Evolutionary conservation across 129 eudicot genomes (phyloP).

Genomic region (Helianthus annuus): DNA sequence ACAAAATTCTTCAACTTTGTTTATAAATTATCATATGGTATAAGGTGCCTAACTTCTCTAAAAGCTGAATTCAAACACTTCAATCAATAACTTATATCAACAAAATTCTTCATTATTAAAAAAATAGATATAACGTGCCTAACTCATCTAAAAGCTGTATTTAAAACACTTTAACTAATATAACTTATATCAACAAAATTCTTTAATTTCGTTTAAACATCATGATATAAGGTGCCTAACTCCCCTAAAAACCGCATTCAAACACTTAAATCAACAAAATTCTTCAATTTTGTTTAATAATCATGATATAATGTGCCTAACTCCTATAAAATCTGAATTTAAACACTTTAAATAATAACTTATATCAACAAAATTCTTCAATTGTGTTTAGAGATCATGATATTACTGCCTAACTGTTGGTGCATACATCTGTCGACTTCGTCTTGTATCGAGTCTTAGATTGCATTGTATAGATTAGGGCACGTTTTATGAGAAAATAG

Average conservation of each 20-base stretch:
- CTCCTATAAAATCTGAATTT: conserved; percentile 76
- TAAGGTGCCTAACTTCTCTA: too few relatives aligned
- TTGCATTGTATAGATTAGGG: too few relatives aligned
- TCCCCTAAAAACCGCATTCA: conserved; percentile 75
- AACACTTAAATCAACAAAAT: conserved; percentile 12
- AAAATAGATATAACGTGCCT: conserved; percentile 26
- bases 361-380: not conserved
- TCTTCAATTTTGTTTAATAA: not conserved
- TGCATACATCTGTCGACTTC: too few relatives aligned
- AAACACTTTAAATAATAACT: conserved; percentile 15
- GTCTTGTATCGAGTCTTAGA: too few relatives aligned
- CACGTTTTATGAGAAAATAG: too few relatives aligned
- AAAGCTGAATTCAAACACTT: too few relatives aligned
- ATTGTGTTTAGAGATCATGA: not conserved
- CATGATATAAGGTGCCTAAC: conserved; percentile 39
- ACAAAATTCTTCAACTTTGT: not conserved
- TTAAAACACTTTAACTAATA: conserved; percentile 15
- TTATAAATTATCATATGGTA: not conserved
- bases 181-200: not conserved
- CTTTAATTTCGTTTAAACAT: not conserved
- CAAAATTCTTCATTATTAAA: too few relatives aligned
- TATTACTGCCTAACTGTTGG: conserved; percentile 28
- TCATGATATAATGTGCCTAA: conserved; percentile 38
- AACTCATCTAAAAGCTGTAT: conserved; percentile 83
- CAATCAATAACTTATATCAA: too few relatives aligned